Base-by-base conservation (phyloP, 805 yeast species). In the Saccharomycopsis javanensis region DNA sequence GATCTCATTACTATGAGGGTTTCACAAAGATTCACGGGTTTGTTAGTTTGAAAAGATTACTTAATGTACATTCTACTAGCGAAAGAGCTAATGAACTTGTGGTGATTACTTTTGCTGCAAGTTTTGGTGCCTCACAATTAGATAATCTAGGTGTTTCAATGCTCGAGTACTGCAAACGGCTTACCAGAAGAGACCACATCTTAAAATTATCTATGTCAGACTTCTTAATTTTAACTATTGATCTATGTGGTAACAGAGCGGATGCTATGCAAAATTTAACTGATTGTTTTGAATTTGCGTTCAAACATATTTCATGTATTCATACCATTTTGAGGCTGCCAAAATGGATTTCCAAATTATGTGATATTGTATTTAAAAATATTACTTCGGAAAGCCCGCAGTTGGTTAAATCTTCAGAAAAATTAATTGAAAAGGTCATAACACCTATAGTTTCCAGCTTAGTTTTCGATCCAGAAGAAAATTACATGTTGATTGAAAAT, bases 11-110 rank as follows among this genome's bases (percentile, higher is more conserved):
- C 2, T 77, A 78, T 55, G 73, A 70, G 28, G 68, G 75, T 25
- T 85, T 86, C 60, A 71, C 76, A 33, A 75, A 73, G 7, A 78
- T 75, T 55, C 74, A 75, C 55, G 88, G 89, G 0, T 67, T 79
- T 28, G 75, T 72, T 55, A 76, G 78, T 8, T 66, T 79, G 55
- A 74, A 78, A 2, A 75, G 73, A 57, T 68, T 72, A 52, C 60
- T 84, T 54, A 67, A 75, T 61, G 65, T 68, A 50, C 74, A 78
- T 74, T 80, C 84, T 81, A 60, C 64, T 25, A 75, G 79, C 62
- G 74, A 76, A 58, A 42, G 48, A 42, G 48, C 48, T 23, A 42
- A 42, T 23, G 74, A 74, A 42, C 66, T 82, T 4, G 48, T 56
- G 35, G 64, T 62, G 48, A 20, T 75, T 10, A 64, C 75, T 34